Conservation (phyloP, 2,329 filamentous ascomycete genomes). For the Juglanconis juglandina region DNA sequence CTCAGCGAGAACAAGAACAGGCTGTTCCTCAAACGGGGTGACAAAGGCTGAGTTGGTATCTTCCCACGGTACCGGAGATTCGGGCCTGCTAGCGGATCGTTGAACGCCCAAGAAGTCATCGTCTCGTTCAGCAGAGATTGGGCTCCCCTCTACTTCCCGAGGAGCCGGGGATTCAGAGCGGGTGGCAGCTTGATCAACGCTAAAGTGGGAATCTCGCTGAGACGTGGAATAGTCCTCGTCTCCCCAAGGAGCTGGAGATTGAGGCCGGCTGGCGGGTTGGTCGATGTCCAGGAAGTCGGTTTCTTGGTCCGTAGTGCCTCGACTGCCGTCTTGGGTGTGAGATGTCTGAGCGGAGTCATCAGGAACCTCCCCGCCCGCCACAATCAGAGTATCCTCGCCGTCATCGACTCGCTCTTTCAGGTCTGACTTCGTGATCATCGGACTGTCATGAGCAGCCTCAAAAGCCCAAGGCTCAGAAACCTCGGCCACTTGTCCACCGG, state of each 20-base stretch:
- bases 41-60: constrained; percentile 1
- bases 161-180: not conserved
- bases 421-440: not conserved
- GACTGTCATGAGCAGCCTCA: not conserved
- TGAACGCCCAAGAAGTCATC: not conserved
- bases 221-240: not conserved
- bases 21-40: constrained; percentile 2
- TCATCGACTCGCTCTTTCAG: not conserved
- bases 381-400: not conserved
- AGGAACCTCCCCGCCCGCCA: not conserved
- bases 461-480: constrained; percentile 3
- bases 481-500: not conserved
- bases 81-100: not conserved
- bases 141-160: not conserved
- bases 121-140: not conserved
- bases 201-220: not conserved
- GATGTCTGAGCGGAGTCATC: not conserved
- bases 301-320: not conserved
- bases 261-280: not conserved
- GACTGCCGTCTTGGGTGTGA: not conserved
- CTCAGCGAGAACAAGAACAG: not conserved
- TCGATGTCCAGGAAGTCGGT: not conserved
- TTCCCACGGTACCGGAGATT: not conserved
- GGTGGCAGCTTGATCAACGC: not conserved
- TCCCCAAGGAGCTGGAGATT: not conserved